A percentile compares a stretch with the other conserved stretches of the same genome.
Evolutionary conservation across 2,329 filamentous ascomycete genomes (phyloP).

Genomic region (Trichophyton equinum): DNA sequence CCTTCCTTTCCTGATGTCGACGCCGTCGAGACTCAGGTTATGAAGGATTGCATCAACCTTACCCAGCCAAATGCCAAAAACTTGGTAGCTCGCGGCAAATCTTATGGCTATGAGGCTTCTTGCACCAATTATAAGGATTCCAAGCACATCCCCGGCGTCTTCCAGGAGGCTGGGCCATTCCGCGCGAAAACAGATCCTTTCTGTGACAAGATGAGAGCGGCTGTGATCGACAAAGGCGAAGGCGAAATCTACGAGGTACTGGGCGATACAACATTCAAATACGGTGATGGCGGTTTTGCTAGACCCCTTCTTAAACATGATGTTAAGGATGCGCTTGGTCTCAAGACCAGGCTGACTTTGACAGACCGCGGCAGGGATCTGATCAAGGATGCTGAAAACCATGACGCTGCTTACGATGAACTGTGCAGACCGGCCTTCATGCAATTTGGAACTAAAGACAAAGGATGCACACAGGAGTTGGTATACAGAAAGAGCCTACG

Average conservation of each 20-base stretch:
- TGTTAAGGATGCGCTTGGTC: neutral
- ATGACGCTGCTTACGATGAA: neutral
- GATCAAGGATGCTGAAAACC: neutral
- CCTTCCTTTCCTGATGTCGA: neutral
- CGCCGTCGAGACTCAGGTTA: neutral
- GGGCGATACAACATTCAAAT: neutral
- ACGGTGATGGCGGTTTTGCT: neutral
- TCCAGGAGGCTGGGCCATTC: constrained; percentile 2
- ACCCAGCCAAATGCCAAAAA: neutral
- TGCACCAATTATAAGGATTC: neutral
- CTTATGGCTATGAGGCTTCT: neutral
- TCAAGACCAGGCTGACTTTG: neutral
- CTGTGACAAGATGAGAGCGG: constrained; percentile 3
- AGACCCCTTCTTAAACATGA: neutral
- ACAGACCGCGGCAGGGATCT: neutral
- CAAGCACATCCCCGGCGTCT: neutral
- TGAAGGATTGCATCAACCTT: neutral
- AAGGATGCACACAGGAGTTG: constrained; percentile 5
- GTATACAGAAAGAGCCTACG: neutral
- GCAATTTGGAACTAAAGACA: constrained; percentile 1
- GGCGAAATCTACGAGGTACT: neutral
- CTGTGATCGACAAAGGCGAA: neutral
- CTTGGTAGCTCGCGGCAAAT: neutral
- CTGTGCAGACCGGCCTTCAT: neutral
- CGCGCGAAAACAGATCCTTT: neutral